phyloP scores from a whole-genome alignment of 139 green algal genomes.

The Protoeuglena noctilucae region DNA sequence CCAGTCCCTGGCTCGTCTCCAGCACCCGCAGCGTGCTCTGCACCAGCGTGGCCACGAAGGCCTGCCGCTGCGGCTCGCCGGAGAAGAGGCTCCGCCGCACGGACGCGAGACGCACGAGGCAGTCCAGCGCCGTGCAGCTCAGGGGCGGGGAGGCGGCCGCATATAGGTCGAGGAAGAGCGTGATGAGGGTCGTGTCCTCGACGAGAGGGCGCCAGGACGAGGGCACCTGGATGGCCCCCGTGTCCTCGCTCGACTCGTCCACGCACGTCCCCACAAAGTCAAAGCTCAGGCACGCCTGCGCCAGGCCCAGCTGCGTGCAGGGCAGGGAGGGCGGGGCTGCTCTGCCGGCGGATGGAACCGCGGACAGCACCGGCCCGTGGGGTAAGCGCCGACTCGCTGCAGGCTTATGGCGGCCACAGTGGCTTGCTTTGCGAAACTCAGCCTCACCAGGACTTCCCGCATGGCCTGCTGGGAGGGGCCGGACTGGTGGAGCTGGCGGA shows the following conservation, averaged over 20 bases:
- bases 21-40: conserved; percentile 42
- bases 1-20: conserved; percentile 43
- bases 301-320: conserved; percentile 24
- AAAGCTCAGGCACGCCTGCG: conserved; percentile 78
- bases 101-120: conserved; percentile 72
- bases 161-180: conserved; percentile 88
- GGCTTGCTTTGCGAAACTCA: no score
- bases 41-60: conserved; percentile 67
- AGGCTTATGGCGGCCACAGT: no score
- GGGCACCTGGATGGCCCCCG: conserved; percentile 89
- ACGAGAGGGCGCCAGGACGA: conserved; percentile 56
- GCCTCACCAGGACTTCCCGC: conserved; percentile 49
- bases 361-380: not conserved
- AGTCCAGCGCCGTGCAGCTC: conserved; percentile 54
- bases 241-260: conserved; percentile 85
- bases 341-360: not conserved
- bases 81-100: conserved; percentile 80
- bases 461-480: conserved; percentile 37
- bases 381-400: no score
- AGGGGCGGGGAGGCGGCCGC: conserved; percentile 52
- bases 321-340: not conserved
- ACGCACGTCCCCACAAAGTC: conserved; percentile 95
- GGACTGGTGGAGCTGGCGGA: conserved; percentile 30
- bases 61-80: conserved; percentile 60
- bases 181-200: conserved; percentile 70